Conservation (phyloP, 768 basidiomycete genomes). For the Leucosporidium yakuticum region DNA sequence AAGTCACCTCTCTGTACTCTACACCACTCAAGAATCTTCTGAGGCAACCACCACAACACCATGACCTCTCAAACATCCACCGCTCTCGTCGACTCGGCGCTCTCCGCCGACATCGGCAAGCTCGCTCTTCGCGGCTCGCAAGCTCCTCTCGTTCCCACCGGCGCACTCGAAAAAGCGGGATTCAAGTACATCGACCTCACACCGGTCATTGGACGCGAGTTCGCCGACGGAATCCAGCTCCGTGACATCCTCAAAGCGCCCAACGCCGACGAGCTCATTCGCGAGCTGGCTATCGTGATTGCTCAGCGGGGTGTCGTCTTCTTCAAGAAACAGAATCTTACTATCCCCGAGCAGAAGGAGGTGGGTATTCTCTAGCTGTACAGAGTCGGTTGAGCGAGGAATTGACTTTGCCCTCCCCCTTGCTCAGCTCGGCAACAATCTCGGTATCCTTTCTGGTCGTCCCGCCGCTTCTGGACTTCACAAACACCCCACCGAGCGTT, state of each 20-base stretch:
- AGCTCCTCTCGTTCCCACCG: no score
- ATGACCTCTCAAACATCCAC: no score
- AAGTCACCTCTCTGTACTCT: no score
- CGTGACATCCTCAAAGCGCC: slow-evolving; percentile 48
- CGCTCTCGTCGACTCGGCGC: no score
- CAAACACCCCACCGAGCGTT: slow-evolving; percentile 13
- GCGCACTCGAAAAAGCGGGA: no score
- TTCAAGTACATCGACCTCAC: no score
- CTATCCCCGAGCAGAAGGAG: background rate
- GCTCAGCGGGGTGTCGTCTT: slow-evolving; percentile 1
- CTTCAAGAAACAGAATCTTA: slow-evolving; percentile 7
- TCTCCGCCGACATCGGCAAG: no score
- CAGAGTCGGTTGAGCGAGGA: background rate
- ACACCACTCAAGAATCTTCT: no score
- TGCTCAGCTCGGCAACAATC: slow-evolving; percentile 9
- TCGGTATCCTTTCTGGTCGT: background rate
- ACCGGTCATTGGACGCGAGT: no score
- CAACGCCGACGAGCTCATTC: slow-evolving; percentile 52
- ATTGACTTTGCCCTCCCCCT: background rate
- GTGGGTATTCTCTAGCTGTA: background rate
- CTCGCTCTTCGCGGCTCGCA: no score
- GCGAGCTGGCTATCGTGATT: slow-evolving; percentile 52
- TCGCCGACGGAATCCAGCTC: no score
- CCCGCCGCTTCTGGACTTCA: background rate
- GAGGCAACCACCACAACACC: no score